A percentile compares a stretch with the other conserved stretches of the same genome.
Conservation (phyloP, 169 alveolate genomes). For the Neospora caninum region DNA sequence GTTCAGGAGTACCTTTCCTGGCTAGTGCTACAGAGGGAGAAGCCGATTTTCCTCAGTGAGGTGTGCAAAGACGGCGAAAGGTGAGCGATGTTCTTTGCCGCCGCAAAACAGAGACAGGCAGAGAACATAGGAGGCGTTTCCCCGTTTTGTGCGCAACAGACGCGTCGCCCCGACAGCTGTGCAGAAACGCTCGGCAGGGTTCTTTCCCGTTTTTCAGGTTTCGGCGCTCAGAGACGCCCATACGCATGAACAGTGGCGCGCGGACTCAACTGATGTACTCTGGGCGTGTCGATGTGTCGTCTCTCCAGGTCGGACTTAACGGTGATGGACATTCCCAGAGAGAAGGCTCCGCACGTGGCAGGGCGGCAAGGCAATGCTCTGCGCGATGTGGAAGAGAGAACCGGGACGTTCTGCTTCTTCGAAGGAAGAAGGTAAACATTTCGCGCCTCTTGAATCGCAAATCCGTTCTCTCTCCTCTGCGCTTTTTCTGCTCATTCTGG, state of each 20-base stretch:
- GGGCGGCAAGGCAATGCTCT: conserved; percentile 26
- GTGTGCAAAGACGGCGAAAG: background rate
- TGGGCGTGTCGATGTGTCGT: too few relatives aligned
- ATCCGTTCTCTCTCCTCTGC: background rate
- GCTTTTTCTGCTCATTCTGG: background rate
- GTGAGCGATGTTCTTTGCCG: background rate
- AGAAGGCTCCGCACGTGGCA: background rate
- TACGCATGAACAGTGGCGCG: too few relatives aligned
- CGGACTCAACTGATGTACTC: background rate
- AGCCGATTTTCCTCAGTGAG: conserved; percentile 19
- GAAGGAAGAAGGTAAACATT: conserved; percentile 42
- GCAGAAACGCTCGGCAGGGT: too few relatives aligned
- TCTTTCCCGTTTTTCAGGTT: too few relatives aligned
- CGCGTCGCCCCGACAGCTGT: too few relatives aligned
- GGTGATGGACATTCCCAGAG: conserved; percentile 29
- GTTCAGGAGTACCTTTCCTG: conserved; percentile 3
- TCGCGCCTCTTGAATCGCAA: background rate
- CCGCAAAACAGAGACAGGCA: too few relatives aligned
- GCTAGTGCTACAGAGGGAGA: conserved; percentile 21
- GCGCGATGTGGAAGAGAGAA: conserved; percentile 52
- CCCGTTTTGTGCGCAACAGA: too few relatives aligned
- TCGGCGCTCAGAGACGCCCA: too few relatives aligned
- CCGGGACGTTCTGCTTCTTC: conserved; percentile 47
- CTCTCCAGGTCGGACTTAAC: background rate
- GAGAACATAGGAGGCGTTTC: too few relatives aligned